A percentile compares a stretch with the other conserved stretches of the same genome.
Conservation (phyloP, 2,329 filamentous ascomycete species). For the Xylaria hypoxylon region DNA sequence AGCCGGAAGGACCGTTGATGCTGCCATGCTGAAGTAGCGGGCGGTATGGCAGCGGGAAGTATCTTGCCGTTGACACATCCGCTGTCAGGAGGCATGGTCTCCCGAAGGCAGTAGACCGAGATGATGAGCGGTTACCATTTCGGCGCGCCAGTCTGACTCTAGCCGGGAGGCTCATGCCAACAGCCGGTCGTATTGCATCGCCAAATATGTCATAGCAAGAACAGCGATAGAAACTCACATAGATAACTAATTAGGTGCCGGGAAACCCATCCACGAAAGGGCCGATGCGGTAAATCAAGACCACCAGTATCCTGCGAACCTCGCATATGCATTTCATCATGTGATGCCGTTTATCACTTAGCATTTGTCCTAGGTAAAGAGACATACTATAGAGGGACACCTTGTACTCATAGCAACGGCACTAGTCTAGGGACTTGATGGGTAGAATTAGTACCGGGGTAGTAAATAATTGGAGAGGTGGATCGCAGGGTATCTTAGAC, state of each 20-base stretch:
- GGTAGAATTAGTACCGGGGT: too few species aligned
- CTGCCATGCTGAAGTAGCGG: constrained; percentile 43
- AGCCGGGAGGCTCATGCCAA: constrained; percentile 31
- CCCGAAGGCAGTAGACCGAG: constrained; percentile 41
- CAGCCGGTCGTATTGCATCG: constrained; percentile 4
- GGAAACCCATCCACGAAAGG: not conserved
- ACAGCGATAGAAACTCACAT: constrained; percentile 24
- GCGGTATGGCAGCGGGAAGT: constrained; percentile 45
- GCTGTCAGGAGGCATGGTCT: constrained; percentile 43
- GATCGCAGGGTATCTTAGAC: not conserved
- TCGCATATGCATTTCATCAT: constrained; percentile 39
- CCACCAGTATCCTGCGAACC: not conserved
- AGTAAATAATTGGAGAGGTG: too few species aligned
- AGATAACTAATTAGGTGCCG: not conserved
- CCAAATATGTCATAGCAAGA: constrained; percentile 2
- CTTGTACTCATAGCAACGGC: too few species aligned
- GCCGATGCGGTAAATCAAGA: not conserved
- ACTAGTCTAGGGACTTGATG: too few species aligned
- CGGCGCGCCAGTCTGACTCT: not conserved
- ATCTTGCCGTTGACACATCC: constrained; percentile 42
- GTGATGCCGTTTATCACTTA: constrained; percentile 22
- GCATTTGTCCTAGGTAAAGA: not conserved
- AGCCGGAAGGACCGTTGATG: constrained; percentile 26
- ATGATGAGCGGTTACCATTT: constrained; percentile 11
- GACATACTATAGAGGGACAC: not conserved